Conservation (phyloP, 2,329 filamentous ascomycete species). For the Neoscytalidium dimidiatum region DNA sequence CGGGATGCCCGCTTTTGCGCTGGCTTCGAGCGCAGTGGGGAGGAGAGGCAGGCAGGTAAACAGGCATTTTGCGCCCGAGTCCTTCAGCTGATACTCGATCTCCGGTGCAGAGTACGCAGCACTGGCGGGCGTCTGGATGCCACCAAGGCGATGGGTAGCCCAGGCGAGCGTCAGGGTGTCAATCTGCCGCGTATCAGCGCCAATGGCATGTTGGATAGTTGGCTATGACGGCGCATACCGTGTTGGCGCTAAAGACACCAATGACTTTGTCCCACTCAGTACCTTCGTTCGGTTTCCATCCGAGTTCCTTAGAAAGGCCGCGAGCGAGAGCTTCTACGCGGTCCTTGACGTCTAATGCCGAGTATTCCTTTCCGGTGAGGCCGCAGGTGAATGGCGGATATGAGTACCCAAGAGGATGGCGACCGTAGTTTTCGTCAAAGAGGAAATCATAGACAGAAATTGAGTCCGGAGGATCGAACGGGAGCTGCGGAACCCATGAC, state of each 20-base stretch:
- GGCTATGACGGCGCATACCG: conserved; percentile 47
- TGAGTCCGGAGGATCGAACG: conserved; percentile 69
- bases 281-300: conserved; percentile 68
- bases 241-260: conserved; percentile 77
- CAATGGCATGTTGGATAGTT: not conserved
- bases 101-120: conserved; percentile 71
- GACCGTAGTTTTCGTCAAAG: conserved; percentile 69
- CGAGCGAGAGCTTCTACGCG: conserved; percentile 69
- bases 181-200: conserved; percentile 52
- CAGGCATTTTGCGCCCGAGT: conserved; percentile 67
- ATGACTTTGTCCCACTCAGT: conserved; percentile 82
- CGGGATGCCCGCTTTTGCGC: conserved; percentile 63
- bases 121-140: conserved; percentile 73
- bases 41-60: conserved; percentile 73
- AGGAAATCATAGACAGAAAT: conserved; percentile 78
- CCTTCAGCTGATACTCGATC: conserved; percentile 70
- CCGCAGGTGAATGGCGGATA: conserved; percentile 76
- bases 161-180: conserved; percentile 74
- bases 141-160: conserved; percentile 74
- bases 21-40: conserved; percentile 64
- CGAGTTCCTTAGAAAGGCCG: conserved; percentile 69
- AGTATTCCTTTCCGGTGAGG: conserved; percentile 68
- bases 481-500: conserved; percentile 61
- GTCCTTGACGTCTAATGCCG: conserved; percentile 62
- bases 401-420: conserved; percentile 63